These are phyloP conservation scores for Dillenia suffruticosa DNA, from an alignment of 164 flowering plant genomes.

Conservation along the genomic window DNA sequence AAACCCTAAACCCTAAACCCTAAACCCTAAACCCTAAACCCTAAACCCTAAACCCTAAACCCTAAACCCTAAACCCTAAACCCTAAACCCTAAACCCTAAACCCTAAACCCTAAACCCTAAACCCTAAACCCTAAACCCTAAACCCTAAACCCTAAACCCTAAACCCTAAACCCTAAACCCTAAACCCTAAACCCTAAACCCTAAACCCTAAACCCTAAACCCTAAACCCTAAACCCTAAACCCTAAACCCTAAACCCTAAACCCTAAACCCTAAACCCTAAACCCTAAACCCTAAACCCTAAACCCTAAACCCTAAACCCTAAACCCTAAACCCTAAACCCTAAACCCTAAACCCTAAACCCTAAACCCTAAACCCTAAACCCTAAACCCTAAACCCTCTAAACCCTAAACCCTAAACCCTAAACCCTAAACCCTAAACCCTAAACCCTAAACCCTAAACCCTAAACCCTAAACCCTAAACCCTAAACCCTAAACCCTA, in stretches of 20 bases:
- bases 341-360: constrained; percentile 13
- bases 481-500: constrained; percentile 10
- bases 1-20: too few relatives aligned
- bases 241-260: constrained; percentile 6
- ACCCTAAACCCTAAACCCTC: constrained; percentile 13
- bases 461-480: constrained; percentile 17
- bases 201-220: constrained; percentile 9
- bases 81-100: too few relatives aligned
- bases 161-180: too few relatives aligned
- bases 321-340: constrained; percentile 12
- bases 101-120: too few relatives aligned
- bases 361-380: constrained; percentile 13
- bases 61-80: too few relatives aligned
- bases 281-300: constrained; percentile 15
- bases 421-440: constrained; percentile 17
- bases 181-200: too few relatives aligned
- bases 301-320: constrained; percentile 16
- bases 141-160: too few relatives aligned
- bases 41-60: too few relatives aligned
- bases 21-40: too few relatives aligned
- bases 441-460: constrained; percentile 16
- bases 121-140: too few relatives aligned
- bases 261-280: constrained; percentile 11
- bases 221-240: constrained; percentile 8
- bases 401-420: constrained; percentile 15